Percentiles rank a stretch among this genome's conserved stretches.
Conservation (phyloP, 371 early-diverging fungal species). For the Mucor piriformis region DNA sequence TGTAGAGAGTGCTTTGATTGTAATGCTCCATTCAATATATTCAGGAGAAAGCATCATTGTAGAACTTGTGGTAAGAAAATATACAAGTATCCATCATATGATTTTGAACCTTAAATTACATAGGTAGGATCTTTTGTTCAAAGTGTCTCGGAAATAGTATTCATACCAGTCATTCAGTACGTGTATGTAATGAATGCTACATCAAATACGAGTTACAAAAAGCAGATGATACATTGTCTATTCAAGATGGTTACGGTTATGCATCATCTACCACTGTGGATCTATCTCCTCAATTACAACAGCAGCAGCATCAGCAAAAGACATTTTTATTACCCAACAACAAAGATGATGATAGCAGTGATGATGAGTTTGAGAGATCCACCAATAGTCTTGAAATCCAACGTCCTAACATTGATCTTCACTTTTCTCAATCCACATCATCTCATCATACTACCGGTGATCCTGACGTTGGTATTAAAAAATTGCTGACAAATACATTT, state of each 20-base stretch:
- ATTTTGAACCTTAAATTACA: not conserved
- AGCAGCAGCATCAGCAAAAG: constrained; percentile 16
- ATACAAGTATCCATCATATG: not conserved
- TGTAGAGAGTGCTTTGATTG: constrained; percentile 82
- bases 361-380: constrained; percentile 28
- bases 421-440: constrained; percentile 26
- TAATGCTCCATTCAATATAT: constrained; percentile 65
- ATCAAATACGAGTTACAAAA: constrained; percentile 17
- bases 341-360: constrained; percentile 20
- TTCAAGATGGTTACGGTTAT: constrained; percentile 21
- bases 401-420: constrained; percentile 23
- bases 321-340: constrained; percentile 13
- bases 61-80: constrained; percentile 71
- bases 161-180: constrained; percentile 19
- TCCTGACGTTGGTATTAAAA: constrained; percentile 33
- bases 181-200: constrained; percentile 31
- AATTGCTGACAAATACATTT: constrained; percentile 34
- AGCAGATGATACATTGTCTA: constrained; percentile 20
- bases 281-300: constrained; percentile 5
- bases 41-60: constrained; percentile 83
- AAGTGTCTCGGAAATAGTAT: constrained; percentile 25
- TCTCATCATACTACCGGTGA: constrained; percentile 21
- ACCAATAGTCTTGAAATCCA: constrained; percentile 26
- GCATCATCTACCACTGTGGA: constrained; percentile 6
- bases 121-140: constrained; percentile 33